phyloP scores from a whole-genome alignment of 345 rosid genomes.

The Lenwebbia sp. region DNA sequence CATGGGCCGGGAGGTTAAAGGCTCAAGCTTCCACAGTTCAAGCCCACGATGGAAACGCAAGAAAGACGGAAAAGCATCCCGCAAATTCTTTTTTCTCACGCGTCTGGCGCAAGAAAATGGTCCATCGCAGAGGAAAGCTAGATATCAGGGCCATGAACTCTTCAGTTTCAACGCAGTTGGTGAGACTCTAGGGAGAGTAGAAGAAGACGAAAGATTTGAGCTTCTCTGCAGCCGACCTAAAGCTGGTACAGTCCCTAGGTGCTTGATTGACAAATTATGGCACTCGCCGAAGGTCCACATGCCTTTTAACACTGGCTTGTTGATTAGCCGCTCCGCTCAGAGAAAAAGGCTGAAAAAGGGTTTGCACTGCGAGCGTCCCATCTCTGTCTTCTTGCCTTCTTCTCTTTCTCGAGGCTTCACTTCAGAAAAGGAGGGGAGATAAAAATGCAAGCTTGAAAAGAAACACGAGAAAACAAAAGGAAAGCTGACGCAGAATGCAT shows the following conservation, averaged over 20 bases:
- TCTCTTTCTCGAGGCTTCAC: neutral
- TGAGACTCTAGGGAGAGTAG: neutral
- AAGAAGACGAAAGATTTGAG: neutral
- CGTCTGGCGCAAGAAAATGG: neutral
- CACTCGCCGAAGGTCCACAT: neutral
- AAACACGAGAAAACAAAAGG: neutral
- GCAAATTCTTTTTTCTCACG: neutral
- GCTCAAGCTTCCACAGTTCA: neutral
- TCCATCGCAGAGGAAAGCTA: neutral
- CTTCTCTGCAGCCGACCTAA: neutral
- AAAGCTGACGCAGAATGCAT: neutral
- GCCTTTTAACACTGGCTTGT: neutral
- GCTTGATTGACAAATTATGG: neutral
- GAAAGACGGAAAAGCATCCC: neutral
- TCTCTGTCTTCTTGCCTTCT: neutral
- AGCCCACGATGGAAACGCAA: neutral
- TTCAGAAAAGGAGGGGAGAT: neutral
- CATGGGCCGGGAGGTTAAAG: neutral
- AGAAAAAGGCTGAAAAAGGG: neutral
- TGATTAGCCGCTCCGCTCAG: neutral
- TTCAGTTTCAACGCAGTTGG: neutral
- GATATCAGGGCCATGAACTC: neutral
- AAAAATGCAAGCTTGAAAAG: neutral
- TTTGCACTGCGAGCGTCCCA: neutral
- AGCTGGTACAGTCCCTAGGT: neutral